Base-by-base conservation (phyloP, 2,329 filamentous ascomycete genomes). In the Sphaerostilbella broomeana region DNA sequence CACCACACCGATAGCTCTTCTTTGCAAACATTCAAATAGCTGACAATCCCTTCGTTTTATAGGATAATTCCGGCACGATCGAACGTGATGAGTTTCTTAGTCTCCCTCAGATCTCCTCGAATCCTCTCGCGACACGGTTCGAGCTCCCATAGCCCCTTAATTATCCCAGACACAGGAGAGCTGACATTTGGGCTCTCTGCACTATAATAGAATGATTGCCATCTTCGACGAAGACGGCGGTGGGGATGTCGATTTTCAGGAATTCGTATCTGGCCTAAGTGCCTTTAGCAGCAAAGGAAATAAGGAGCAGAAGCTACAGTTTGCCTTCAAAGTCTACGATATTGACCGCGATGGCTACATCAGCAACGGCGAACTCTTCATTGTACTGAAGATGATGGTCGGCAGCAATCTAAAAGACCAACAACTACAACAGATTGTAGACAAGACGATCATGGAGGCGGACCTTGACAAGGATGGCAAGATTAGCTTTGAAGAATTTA, bases 361-460 rank as follows among this genome's bases (percentile, higher is more conserved):
- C 59, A 94, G 86, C 71, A 98, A 98, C 65, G 92, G 92, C 56
- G 92, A 98, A 72, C 77, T 98, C 36, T 98, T 97, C 65, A 97
- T 98, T 57, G 92, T 98, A 58, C 75, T 98, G 57, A 98, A 98
- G 84, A 98, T 98, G 92, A 98, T 98, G 92, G 92, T 98, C 36
- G 92, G 92, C 44, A 95, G 86, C 70, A 98, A 98, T 65, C 70
- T 98, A 58, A 98, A 98, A 75, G 92, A 98, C 64, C 87, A 95
- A 67, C 92, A 98, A 69, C 69, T 98, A 61, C 92, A 98, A 70
- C 92, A 90, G 78, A 98, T 98, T 61, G 92, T 98, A 53, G 92
- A 98, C 72, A 98, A 98, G 79, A 98, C 92, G 44, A 97, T 98
- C 62, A 97, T 97, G 92, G 92, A 98, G 70, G 92, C 92, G 34